Base-by-base conservation (phyloP, 305 asterid genomes). In the Striga hermonthica region DNA sequence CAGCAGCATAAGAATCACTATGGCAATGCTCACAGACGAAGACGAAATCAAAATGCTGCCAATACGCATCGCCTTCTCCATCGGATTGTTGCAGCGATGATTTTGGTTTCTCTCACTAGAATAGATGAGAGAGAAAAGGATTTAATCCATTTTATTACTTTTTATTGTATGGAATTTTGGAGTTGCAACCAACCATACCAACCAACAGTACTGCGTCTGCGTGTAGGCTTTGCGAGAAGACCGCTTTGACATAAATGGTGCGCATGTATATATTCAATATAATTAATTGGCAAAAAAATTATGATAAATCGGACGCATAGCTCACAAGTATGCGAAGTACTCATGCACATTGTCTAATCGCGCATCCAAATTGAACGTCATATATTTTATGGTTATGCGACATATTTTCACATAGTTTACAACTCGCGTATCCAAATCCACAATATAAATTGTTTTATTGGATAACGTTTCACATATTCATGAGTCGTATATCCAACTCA, bases 1-100 rank as follows among this genome's bases (percentile, higher is more conserved):
- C 63, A 87, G 86, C 74, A 90, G 84, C 95, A 87, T 90, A 86
- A 86, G 88, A 78, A 74, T 50, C 69, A 71, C 31, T 34, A 79
- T n/a, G 41, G 58, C 81, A 78, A 77, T 47, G 71, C 71, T 66
- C 65, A 73, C 68, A 35, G 64, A 54, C 56, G 78, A 73, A 12
- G 74, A 73, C 3, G 78, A 65, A 34, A 74, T 44, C 43, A 71
- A 64, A 80, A 75, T 81, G 74, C 67, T 80, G 83, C 48, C 62
- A 57, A 75, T 0, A 38, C 74, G 80, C 83, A 82, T 86, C 84
- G 84, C 80, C 91, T 76, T 80, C 79, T 79, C 89, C 90, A 82
- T 82, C 87, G 82, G 88, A 74, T 67, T 64, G 65, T 74, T 48
- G 38, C 78, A 57, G 57, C 67, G 69, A 50, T 15, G 68, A 63